Base-by-base conservation (phyloP, 2,329 filamentous ascomycete species). In the Pestalotiopsis fici region DNA sequence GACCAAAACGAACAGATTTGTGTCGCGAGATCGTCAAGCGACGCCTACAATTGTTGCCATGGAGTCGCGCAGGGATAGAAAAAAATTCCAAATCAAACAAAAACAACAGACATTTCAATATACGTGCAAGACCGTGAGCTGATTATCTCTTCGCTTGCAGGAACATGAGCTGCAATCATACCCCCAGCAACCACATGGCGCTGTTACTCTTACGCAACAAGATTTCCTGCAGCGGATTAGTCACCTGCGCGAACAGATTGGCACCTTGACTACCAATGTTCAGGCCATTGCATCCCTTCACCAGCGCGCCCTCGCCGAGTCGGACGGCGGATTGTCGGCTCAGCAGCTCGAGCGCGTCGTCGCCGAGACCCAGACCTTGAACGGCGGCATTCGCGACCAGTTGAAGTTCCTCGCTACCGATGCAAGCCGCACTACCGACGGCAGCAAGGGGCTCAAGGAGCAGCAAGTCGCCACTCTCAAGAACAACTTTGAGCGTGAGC, bases 351-450 rank as follows among this genome's bases (percentile, higher is more conserved):
- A 95, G 78, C 83, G 86, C 73, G 84, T 91, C 65, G 87, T 93
- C 66, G 83, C 89, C 59, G 85, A 93, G 73, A 94, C 92, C 4
- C 90, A 93, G 78, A 82, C 90, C 71, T 87, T 90, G 74, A 94
- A 93, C 81, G 90, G 87, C n/a, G 84, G 87, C 71, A 93, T 95
- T 83, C 91, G 92, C 77, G 90, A 93, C 76, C 89, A 93, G 80
- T 92, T 95, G 83, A 93, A 92, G 79, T 87, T 87, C 72, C 85
- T 95, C 65, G 92, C 94, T 81, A 83, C 82, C 69, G 93, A 95
- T 78, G 87, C 90, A 59, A 83, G 85, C 77, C 88, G 89, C 77
- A 91, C 90, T 23, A 79, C 81, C 39, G 87, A 88, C 77, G 82
- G 83, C 65, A 85, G 84, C 70, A 90, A 90, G 78, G 83, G 81